phyloP scores from a whole-genome alignment of 306 rosid species.

The Acacia acuminata region DNA sequence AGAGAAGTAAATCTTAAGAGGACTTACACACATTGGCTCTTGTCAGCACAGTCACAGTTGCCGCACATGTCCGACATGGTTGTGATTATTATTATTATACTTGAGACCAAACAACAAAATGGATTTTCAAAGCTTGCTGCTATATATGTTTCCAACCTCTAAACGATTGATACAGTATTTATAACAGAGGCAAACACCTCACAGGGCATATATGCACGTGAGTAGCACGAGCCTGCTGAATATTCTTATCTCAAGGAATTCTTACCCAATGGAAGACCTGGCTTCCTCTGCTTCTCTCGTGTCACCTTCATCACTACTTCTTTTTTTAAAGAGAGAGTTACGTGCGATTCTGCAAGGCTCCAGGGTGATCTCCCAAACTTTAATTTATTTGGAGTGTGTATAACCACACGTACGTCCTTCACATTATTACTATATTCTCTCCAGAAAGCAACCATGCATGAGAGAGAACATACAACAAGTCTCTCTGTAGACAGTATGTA shows the following conservation, averaged over 20 bases:
- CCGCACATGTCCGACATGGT: constrained; percentile 56
- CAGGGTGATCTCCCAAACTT: background rate
- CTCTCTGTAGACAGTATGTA: no score
- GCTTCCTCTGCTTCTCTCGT: background rate
- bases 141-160: constrained; percentile 23
- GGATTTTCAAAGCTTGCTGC: background rate
- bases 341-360: background rate
- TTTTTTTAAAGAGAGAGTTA: background rate
- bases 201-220: constrained; percentile 12
- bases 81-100: background rate
- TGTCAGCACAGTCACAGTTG: constrained; percentile 57
- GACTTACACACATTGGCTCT: constrained; percentile 53
- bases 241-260: background rate
- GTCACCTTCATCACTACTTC: background rate
- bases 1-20: background rate
- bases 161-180: constrained; percentile 27
- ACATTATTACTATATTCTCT: no score
- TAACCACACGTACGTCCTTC: no score
- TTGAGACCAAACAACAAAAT: background rate
- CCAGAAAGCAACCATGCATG: no score
- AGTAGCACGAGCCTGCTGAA: background rate
- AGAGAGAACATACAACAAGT: no score
- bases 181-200: constrained; percentile 40
- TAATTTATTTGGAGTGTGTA: no score
- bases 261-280: background rate